Conservation (phyloP, 2,329 filamentous ascomycete genomes). For the Neofusicoccum sp. region DNA sequence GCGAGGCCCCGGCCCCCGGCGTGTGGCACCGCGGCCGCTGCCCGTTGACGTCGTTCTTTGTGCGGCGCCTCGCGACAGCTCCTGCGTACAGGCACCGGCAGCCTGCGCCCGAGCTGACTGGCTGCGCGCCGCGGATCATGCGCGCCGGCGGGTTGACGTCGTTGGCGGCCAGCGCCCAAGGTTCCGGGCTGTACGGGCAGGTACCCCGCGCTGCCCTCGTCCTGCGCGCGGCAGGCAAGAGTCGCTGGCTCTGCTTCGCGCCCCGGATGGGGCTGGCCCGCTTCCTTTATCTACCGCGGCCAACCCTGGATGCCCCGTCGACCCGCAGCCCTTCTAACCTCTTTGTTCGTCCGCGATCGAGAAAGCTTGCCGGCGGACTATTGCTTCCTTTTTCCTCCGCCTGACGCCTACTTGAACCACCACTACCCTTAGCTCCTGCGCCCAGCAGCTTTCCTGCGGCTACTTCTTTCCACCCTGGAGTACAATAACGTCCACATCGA, state of each 20-base stretch:
- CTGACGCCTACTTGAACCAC: not conserved
- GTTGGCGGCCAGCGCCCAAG: not conserved
- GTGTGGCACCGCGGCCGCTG: not conserved
- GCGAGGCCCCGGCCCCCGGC: not conserved
- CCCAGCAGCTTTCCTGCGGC: not conserved
- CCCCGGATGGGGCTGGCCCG: not conserved
- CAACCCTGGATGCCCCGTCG: not conserved
- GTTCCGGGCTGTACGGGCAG: not conserved
- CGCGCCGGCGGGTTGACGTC: not conserved
- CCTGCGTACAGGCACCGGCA: not conserved
- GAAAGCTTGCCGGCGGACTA: too few relatives aligned
- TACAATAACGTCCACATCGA: constrained; percentile 19
- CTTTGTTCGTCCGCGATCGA: constrained; percentile 1
- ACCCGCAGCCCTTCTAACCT: not conserved
- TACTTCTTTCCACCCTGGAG: constrained; percentile 1
- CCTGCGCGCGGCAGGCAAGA: not conserved
- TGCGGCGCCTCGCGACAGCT: not conserved
- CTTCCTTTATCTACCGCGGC: constrained; percentile 9
- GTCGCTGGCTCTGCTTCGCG: not conserved
- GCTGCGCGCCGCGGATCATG: not conserved
- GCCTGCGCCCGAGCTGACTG: constrained; percentile 1
- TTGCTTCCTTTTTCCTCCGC: not conserved
- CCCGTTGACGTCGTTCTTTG: constrained; percentile 14
- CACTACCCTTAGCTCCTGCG: not conserved
- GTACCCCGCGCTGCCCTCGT: not conserved